Percentiles rank a stretch among this genome's conserved stretches.
phyloP scores from a whole-genome alignment of 1,284 basidiomycete species.

The Puccinia horiana region DNA sequence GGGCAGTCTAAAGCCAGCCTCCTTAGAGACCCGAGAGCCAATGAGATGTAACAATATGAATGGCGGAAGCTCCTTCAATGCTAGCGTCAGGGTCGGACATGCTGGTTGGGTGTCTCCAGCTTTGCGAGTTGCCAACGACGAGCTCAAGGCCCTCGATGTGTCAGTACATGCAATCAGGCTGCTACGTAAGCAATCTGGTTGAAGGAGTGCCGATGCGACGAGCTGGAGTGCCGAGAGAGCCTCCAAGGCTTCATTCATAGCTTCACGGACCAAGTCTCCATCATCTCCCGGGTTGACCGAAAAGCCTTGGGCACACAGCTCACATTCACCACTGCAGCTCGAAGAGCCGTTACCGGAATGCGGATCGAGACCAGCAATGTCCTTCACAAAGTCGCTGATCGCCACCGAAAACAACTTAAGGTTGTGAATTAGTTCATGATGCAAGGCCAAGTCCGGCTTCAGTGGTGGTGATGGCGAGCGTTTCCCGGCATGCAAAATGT shows the following conservation, averaged over 20 bases:
- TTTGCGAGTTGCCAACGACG: not conserved
- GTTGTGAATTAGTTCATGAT: slow-evolving; percentile 19
- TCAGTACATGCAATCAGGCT: slow-evolving; percentile 18
- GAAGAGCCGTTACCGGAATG: not conserved
- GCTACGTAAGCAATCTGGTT: slow-evolving; percentile 3
- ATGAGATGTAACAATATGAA: slow-evolving; percentile 35
- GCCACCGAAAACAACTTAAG: slow-evolving; percentile 19
- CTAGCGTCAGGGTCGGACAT: slow-evolving; percentile 18
- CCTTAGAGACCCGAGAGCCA: slow-evolving; percentile 17
- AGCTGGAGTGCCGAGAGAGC: slow-evolving; percentile 44
- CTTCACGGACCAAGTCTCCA: slow-evolving; percentile 37
- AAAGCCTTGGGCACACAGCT: slow-evolving; percentile 34
- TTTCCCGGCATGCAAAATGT: slow-evolving; percentile 30
- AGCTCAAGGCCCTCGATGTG: not conserved
- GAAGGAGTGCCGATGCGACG: slow-evolving; percentile 18
- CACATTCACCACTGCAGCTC: slow-evolving; percentile 6
- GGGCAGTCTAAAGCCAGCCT: slow-evolving; percentile 30
- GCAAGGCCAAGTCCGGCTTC: not conserved
- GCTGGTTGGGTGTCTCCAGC: not conserved
- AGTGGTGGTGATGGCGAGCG: slow-evolving; percentile 32
- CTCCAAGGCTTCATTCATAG: slow-evolving; percentile 47
- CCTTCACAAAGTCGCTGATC: slow-evolving; percentile 43
- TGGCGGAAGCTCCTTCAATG: slow-evolving; percentile 40
- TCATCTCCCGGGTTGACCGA: slow-evolving; percentile 25
- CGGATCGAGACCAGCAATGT: slow-evolving; percentile 26